These are phyloP conservation scores for Plectosphaerella plurivora DNA, from an alignment of 2,329 filamentous ascomycete genomes.

Conservation along the genomic window DNA sequence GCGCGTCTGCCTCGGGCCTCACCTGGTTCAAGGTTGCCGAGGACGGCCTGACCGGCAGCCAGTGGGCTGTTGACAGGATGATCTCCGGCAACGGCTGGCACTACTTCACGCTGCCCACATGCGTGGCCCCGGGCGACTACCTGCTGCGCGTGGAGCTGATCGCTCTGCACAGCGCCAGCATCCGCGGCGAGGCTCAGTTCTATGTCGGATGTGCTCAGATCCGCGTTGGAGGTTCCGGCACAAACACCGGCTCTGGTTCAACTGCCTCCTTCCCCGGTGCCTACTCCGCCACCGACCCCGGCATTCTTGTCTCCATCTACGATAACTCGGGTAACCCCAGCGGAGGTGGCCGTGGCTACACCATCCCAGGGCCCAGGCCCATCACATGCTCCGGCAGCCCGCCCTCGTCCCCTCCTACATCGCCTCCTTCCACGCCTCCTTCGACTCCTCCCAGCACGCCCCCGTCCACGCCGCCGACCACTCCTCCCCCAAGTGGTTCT, in stretches of 20 bases:
- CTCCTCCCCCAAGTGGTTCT: constrained; percentile 3
- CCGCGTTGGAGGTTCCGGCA: constrained; percentile 17
- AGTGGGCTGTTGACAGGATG: constrained; percentile 23
- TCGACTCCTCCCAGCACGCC: constrained; percentile 2
- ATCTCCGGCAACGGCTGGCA: constrained; percentile 22
- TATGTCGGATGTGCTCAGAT: constrained; percentile 20
- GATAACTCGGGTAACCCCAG: constrained; percentile 19
- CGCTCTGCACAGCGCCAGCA: constrained; percentile 32
- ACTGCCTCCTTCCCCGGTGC: constrained; percentile 21
- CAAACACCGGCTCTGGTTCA: constrained; percentile 15
- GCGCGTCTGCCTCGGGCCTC: constrained; percentile 27
- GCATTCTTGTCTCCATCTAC: constrained; percentile 24
- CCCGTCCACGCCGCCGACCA: constrained; percentile 4
- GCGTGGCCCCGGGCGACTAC: constrained; percentile 35
- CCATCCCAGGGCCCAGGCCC: constrained; percentile 25
- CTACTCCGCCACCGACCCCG: constrained; percentile 17
- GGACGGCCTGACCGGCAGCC: constrained; percentile 23
- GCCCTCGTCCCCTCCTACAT: background rate
- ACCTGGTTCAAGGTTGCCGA: constrained; percentile 50
- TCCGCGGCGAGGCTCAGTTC: constrained; percentile 16
- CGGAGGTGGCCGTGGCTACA: constrained; percentile 22
- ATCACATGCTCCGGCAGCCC: constrained; percentile 5
- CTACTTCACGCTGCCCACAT: constrained; percentile 30
- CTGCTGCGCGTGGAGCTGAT: constrained; percentile 36
- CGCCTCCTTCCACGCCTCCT: background rate